Evolutionary conservation across 2,329 filamentous ascomycete species (phyloP).

Genomic region (Phialemoniopsis sp.): DNA sequence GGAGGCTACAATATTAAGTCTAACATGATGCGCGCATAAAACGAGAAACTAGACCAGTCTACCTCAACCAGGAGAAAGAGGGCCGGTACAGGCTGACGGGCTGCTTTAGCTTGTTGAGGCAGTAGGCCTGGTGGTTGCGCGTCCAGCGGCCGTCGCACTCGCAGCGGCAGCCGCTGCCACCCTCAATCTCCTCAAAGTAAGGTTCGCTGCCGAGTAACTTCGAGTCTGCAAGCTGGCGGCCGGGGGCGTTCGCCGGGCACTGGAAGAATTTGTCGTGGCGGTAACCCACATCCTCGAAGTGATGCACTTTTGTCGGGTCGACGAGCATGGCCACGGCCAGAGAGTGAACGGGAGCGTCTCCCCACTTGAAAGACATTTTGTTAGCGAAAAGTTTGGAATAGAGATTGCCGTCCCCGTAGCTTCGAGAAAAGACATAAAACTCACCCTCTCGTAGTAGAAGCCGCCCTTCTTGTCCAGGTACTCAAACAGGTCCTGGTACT

Average conservation of each 20-base stretch:
- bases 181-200: slow-evolving; percentile 20
- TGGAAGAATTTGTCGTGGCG: slow-evolving; percentile 27
- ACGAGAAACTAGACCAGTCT: no score
- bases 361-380: no score
- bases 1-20: no score
- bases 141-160: slow-evolving; percentile 27
- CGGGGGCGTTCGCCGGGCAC: slow-evolving; percentile 29
- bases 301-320: slow-evolving; percentile 32
- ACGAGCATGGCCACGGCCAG: slow-evolving; percentile 36
- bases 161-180: slow-evolving; percentile 35
- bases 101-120: slow-evolving; percentile 30
- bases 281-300: slow-evolving; percentile 39
- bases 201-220: slow-evolving; percentile 18
- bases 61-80: slow-evolving; percentile 23
- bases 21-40: no score
- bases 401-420: neutral
- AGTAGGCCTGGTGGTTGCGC: slow-evolving; percentile 26
- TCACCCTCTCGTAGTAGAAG: slow-evolving; percentile 39
- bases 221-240: slow-evolving; percentile 26
- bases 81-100: slow-evolving; percentile 22
- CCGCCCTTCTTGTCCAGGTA: slow-evolving; percentile 34
- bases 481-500: slow-evolving; percentile 35
- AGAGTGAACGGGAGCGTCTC: slow-evolving; percentile 38
- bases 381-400: neutral
- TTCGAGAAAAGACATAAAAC: slow-evolving; percentile 14